phyloP scores from a whole-genome alignment of 768 basidiomycete species.

The Xanthoconium purpureum region DNA sequence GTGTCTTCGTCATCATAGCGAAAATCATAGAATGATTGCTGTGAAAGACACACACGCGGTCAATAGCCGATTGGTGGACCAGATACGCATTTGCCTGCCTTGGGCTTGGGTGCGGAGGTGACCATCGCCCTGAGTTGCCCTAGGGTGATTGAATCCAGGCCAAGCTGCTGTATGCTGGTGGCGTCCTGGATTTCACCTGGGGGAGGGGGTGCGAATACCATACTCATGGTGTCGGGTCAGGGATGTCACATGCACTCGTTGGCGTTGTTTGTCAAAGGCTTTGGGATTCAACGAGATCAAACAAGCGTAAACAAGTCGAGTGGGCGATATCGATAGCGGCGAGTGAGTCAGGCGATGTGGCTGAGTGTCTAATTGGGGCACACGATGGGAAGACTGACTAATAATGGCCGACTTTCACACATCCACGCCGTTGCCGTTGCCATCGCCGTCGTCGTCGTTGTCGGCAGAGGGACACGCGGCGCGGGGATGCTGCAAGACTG shows the following conservation, averaged over 20 bases:
- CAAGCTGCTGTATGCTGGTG: conserved; percentile 36
- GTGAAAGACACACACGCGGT: conserved; percentile 23
- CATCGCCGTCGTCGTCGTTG: not conserved
- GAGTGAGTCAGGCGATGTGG: conserved; percentile 8
- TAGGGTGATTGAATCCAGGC: conserved; percentile 72
- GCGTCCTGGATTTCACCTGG: conserved; percentile 32
- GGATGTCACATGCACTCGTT: not conserved
- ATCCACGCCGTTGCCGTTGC: not conserved
- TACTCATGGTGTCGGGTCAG: conserved; percentile 17
- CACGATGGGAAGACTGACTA: conserved; percentile 8
- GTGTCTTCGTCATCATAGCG: conserved; percentile 96
- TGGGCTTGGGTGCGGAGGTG: conserved; percentile 66
- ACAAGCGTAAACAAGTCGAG: conserved; percentile 16
- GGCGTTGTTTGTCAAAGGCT: conserved; percentile 25
- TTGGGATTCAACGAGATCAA: conserved; percentile 25
- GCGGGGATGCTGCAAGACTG: conserved; percentile 2
- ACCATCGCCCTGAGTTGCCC: conserved; percentile 79
- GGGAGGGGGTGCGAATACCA: conserved; percentile 35
- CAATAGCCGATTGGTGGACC: conserved; percentile 12
- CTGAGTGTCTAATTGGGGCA: conserved; percentile 14
- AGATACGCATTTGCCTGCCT: conserved; percentile 43
- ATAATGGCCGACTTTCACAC: not conserved
- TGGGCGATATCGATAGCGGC: conserved; percentile 13
- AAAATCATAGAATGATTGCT: conserved; percentile 90
- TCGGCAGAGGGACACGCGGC: conserved; percentile 15